Evolutionary conservation across 495 filamentous ascomycete genomes (phyloP), one percentile per base, ranked within the genome.

Genomic region (Coniosporium apollinis): DNA sequence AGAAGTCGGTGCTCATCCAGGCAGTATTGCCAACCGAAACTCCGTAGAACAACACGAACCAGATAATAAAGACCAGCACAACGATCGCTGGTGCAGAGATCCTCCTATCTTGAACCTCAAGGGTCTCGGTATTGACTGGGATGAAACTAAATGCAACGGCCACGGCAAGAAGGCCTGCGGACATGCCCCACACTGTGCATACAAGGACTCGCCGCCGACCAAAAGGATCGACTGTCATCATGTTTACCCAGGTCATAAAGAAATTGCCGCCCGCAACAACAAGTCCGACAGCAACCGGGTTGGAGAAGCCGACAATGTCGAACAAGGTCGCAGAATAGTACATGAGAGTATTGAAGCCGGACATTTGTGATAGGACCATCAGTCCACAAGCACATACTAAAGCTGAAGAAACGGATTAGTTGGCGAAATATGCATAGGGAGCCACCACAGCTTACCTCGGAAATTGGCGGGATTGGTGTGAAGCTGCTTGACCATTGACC

Each of bases 281-380:
- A 15, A 58, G 57, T 2, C 60, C 59, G 4, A 69, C 66, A 2
- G 66, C 64, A 0, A 59, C 57, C 1, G 66, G 57, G 35, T 67
- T 63, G 16, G 38, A 38, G 43, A 70, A 69, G 4, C 66, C 67
- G 15, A 72, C 67, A 1, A 63, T 45, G n/a, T 55, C 53, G 39
- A 70, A 70, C 0, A 70, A 52, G 1, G 61, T 67, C 1, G 62
- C 51, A 4, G 62, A 64, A 38, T 67, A 67, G 46, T 64, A 64
- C 60, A 65, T 62, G 8, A 67, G 44, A 1, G 54, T 55, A 43
- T 65, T 65, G 52, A 65, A 67, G 3, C 64, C 64, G n/a, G 49
- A 46, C 17, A 67, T 42, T 33, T 67, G 64, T 2, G 48, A 55
- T 33, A 65, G 58, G 9, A 57, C 64, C 61, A 65, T 64, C 33